A percentile compares a stretch with the other conserved stretches of the same genome.
Evolutionary conservation across 1,139 yeast genomes (phyloP).

Genomic region (Yamadazyma buinensis): DNA sequence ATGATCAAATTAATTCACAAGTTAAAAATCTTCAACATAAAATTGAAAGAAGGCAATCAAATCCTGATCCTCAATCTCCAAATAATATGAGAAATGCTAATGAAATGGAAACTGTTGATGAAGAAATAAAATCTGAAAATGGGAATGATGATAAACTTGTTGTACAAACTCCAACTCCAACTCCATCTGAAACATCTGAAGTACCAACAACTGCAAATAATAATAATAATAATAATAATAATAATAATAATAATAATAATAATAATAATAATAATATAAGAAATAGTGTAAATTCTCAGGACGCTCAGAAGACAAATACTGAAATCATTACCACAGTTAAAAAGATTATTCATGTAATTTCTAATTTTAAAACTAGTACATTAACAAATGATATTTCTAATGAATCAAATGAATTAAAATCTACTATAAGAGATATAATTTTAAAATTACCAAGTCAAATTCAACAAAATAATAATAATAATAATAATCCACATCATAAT

Average conservation of each 20-base stretch:
- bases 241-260: neutral
- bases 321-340: slow-evolving; percentile 88
- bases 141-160: slow-evolving; percentile 8
- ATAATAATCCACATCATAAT: slow-evolving; percentile 27
- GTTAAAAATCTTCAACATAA: slow-evolving; percentile 56
- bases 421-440: slow-evolving; percentile 76
- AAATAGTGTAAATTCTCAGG: neutral
- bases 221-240: slow-evolving; percentile 1
- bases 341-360: slow-evolving; percentile 79
- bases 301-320: slow-evolving; percentile 53
- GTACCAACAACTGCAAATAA: neutral
- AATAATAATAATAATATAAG: neutral
- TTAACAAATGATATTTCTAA: slow-evolving; percentile 19
- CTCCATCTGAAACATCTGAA: neutral
- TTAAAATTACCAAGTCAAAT: slow-evolving; percentile 60
- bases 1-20: slow-evolving; percentile 62
- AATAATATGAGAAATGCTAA: neutral
- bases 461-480: slow-evolving; percentile 25
- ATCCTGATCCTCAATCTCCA: slow-evolving; percentile 4
- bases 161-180: slow-evolving; percentile 2
- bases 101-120: too few relatives aligned
- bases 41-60: slow-evolving; percentile 16
- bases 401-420: slow-evolving; percentile 36
- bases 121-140: too few relatives aligned
- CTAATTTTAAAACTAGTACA: slow-evolving; percentile 81